Evolutionary conservation across 306 rosid genomes (phyloP), one percentile per base, ranked within the genome.

Genomic region (Sophora flavescens): DNA sequence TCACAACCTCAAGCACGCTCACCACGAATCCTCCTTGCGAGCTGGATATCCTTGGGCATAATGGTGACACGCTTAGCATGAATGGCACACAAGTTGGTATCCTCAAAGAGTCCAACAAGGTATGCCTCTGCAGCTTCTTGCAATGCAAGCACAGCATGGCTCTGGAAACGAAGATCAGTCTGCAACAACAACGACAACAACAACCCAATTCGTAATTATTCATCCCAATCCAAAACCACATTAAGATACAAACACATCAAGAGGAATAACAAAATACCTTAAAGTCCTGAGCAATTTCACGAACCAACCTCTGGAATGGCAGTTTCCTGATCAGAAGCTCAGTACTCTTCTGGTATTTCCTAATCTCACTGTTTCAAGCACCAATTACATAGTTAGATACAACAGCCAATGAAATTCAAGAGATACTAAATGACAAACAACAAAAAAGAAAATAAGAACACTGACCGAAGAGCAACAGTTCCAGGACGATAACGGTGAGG

Each of bases 71-170:
- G 96, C 91, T 93, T 93, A 2, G 98, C 98, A 36, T 93, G 98
- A 35, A 93, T 93, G 18, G 97, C 97, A 1, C 98, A 93, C 11
- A 93, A 83, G 74, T 93, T 93, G 72, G 98, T 93, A 68, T 91
- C 98, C 84, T 93, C 98, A 4, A 93, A 93, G 0, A 93, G 89
- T 0, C 98, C 98, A 11, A 93, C 98, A 0, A 93, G 85, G 83
- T 93, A 93, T 0, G 98, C 98, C 84, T 93, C 98, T 0, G 98
- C 97, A 12, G 98, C 98, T 78, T 93, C 98, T 85, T 93, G 96
- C 76, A 93, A 73, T 0, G 98, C 98, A 48, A 93, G 81, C 2
- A 93, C 98, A 7, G 97, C 98, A 13, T 93, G 98, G 39, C 98
- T 93, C 91, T 93, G 98, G 86, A 93, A 93, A 76, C 97, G 98